Evolutionary conservation across 495 filamentous ascomycete genomes (phyloP).

Genomic region (Penicillium desertorum): DNA sequence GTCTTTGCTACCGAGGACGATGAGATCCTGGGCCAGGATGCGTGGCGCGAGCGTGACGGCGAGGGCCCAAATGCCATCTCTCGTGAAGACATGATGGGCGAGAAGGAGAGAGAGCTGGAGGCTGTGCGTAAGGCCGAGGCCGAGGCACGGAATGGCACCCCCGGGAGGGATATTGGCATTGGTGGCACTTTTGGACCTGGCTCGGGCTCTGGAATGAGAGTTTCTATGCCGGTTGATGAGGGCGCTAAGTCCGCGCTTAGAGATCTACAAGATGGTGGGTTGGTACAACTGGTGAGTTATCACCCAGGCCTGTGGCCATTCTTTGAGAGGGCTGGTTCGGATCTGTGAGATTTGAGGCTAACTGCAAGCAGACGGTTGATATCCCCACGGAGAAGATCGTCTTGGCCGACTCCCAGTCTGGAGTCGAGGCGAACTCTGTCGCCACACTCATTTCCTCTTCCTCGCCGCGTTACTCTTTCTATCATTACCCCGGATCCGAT

Average conservation of each 20-base stretch:
- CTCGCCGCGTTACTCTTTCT: constrained; percentile 90
- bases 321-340: neutral
- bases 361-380: constrained; percentile 54
- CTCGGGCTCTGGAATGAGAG: constrained; percentile 54
- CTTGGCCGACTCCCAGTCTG: constrained; percentile 57
- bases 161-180: constrained; percentile 52
- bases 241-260: constrained; percentile 66
- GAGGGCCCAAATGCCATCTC: constrained; percentile 40
- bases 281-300: constrained; percentile 78
- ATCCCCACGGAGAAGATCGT: constrained; percentile 74
- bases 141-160: constrained; percentile 70
- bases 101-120: constrained; percentile 78
- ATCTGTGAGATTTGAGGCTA: constrained; percentile 27
- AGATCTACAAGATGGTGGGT: constrained; percentile 53
- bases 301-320: neutral
- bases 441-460: constrained; percentile 66
- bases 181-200: constrained; percentile 56
- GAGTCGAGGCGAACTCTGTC: constrained; percentile 54
- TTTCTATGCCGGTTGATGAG: constrained; percentile 67
- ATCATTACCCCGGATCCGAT: constrained; percentile 63
- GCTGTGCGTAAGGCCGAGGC: constrained; percentile 79
- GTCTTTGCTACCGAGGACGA: constrained; percentile 77
- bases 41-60: constrained; percentile 76
- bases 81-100: constrained; percentile 71
- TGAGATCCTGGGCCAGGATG: constrained; percentile 60